A percentile compares a stretch with the other conserved stretches of the same genome.
Conservation (phyloP, 768 basidiomycete species). For the Lanmaoa pseudosensibilis region DNA sequence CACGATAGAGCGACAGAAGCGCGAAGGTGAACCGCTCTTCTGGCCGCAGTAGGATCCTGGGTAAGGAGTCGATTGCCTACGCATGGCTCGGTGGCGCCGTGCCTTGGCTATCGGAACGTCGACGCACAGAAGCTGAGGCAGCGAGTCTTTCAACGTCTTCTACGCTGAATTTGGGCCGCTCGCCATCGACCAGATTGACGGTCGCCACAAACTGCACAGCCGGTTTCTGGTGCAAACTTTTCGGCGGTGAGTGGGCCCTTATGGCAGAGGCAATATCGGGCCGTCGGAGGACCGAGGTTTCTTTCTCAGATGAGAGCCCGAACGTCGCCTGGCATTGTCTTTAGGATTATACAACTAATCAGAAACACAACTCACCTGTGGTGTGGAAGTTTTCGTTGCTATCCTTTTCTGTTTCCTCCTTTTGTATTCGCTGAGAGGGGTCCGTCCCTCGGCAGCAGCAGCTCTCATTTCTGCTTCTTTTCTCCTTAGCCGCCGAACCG, state of each 20-base stretch:
- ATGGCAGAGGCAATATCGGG: not conserved
- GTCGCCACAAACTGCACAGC: not conserved
- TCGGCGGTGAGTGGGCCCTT: not conserved
- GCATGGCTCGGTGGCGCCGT: not conserved
- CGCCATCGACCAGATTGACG: not conserved
- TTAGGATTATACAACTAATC: not conserved
- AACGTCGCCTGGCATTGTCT: not conserved
- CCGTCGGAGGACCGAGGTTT: not conserved
- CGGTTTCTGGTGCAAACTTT: not conserved
- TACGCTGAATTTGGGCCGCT: constrained; percentile 3
- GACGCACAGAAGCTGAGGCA: constrained; percentile 8
- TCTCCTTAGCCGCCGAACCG: constrained; percentile 24
- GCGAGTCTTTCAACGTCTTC: constrained; percentile 19
- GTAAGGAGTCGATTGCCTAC: not conserved
- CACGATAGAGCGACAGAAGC: not conserved
- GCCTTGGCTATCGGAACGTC: not conserved
- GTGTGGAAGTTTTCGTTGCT: not conserved
- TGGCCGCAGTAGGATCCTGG: not conserved
- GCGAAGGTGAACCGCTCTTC: not conserved
- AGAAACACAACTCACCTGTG: constrained; percentile 11
- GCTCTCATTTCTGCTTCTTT: constrained; percentile 22
- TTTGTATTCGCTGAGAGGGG: constrained; percentile 23
- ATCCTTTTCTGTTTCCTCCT: constrained; percentile 22
- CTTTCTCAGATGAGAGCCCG: not conserved
- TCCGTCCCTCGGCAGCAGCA: constrained; percentile 23